Percentiles rank a stretch among this genome's conserved stretches.
These are phyloP conservation scores for Phytophthora aleatoria DNA, from an alignment of 352 stramenopile species.

Conservation along the genomic window DNA sequence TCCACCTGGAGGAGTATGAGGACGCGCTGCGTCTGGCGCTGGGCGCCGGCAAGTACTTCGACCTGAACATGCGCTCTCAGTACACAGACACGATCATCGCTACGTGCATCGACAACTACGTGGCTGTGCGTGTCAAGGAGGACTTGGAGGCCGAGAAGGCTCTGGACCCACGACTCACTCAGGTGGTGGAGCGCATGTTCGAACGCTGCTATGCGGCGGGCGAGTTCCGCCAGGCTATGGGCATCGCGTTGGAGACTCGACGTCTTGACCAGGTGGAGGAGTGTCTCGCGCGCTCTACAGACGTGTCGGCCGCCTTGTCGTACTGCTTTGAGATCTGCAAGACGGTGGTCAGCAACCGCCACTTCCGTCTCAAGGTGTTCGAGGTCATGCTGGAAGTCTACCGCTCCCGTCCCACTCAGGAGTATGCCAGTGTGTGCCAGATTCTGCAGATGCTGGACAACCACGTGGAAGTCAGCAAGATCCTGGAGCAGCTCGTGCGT, in stretches of 20 bases:
- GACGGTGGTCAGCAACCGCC: conserved; percentile 91
- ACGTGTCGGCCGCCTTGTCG: conserved; percentile 77
- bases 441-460: conserved; percentile 91
- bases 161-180: conserved; percentile 92
- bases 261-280: conserved; percentile 94
- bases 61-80: conserved; percentile 92
- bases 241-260: conserved; percentile 96
- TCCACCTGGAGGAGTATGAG: conserved; percentile 98
- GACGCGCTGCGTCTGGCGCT: conserved; percentile 95
- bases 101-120: conserved; percentile 98
- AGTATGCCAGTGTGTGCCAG: conserved; percentile 83
- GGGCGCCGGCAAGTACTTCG: conserved; percentile 94
- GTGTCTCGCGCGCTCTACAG: conserved; percentile 84
- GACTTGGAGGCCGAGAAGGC: conserved; percentile 74
- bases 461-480: conserved; percentile 82
- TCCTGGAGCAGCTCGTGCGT: conserved; percentile 88
- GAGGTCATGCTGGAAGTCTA: conserved; percentile 91
- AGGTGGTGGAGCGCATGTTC: conserved; percentile 98
- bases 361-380: conserved; percentile 96
- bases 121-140: conserved; percentile 83
- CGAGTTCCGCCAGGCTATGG: conserved; percentile 96
- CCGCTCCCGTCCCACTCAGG: conserved; percentile 56
- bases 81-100: conserved; percentile 98
- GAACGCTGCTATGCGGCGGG: conserved; percentile 95
- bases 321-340: conserved; percentile 96